Base-by-base conservation (phyloP, 2,329 filamentous ascomycete species). In the Fusarium incarnatum region DNA sequence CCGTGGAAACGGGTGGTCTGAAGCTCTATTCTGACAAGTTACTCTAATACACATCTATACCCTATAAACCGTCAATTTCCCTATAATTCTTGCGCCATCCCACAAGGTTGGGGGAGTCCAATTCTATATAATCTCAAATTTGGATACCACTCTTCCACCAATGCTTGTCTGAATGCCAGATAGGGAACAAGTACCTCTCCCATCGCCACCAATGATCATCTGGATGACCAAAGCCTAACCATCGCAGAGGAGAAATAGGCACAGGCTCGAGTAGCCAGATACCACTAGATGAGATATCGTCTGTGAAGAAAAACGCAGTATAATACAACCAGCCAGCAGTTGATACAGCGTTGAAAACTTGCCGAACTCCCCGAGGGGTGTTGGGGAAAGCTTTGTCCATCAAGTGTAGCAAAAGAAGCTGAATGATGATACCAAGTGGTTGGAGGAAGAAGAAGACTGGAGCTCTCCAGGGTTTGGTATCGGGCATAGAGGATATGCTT, bases 211-310 rank as follows among this genome's bases (percentile, higher is more conserved):
- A 90, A 2, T 84, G 81, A 73, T 92, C 89, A 1, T 86, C 87
- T 20, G 83, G 79, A 2, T 82, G 81, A 0, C 91, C 92, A 34
- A 91, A 82, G 0, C 92, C 91, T 18, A 94, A 34, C 3, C 85
- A 87, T 27, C 93, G 84, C n/a, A 94, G 76, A 1, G 86, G 76
- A 56, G 93, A 97, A 11, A 95, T 70, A 0, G 94, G 93, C n/a
- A 97, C 80, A 0, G 94, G 93, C 79, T 98, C 94, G 66, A 89
- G 89, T 16, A 97, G 79, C 92, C 92, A 97, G 1, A 97, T 75
- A 0, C 93, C 94, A 1, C 89, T 87, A 13, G 86, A 84, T 0
- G 90, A 86, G 77, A 97, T 89, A 75, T 98, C 94, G 76, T 97
- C 89, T 13, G 89, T 83, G n/a, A 97, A 84, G 37, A 89, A 78